Evolutionary conservation across 495 filamentous ascomycete species (phyloP), one percentile per base, ranked within the genome.

Genomic region (Aspergillus diversus): DNA sequence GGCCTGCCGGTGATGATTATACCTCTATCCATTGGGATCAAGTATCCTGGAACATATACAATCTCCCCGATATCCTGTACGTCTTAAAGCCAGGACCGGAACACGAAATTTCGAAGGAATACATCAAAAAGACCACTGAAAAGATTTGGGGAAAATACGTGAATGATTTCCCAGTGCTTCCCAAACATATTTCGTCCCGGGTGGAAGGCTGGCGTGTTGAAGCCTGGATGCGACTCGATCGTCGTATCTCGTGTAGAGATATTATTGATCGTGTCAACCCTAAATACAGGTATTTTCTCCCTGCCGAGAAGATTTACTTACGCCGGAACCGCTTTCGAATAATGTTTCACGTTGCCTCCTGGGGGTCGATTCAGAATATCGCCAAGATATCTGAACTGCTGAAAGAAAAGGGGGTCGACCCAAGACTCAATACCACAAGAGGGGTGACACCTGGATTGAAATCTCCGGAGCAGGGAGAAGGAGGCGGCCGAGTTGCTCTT

Each of bases 231-330:
- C 63, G 65, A 21, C 63, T 67, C 12, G 69, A 71, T 35, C 63
- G 60, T 43, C 60, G 66, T 15, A 63, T 71, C n/a, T 64, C 57
- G 15, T n/a, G 13, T 0, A 13, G 55, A 12, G 69, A 71, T n/a
- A 71, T 71, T 9, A 56, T 71, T 11, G 69, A 69, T 51, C 63
- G 69, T 3, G 43, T 69, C 33, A 63, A 69, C 39, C 67, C 67
- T 17, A 35, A 33, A n/a, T 61, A 60, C 49, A 55, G 49, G 11
- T 1, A 4, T 1, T 33, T 31, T 12, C 35, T 69, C 27, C 54
- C 37, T 5, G n/a, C 37, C 11, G n/a, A 46, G 7, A 48, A 35
- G 9, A 62, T 70, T 6, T 34, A 55, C 17, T 1, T n/a, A 12
- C 68, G 65, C 8, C 62, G 61, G 9, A 31, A 46, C 17, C 12